Evolutionary conservation across 768 basidiomycete species (phyloP).

Genomic region (Russula earlei): DNA sequence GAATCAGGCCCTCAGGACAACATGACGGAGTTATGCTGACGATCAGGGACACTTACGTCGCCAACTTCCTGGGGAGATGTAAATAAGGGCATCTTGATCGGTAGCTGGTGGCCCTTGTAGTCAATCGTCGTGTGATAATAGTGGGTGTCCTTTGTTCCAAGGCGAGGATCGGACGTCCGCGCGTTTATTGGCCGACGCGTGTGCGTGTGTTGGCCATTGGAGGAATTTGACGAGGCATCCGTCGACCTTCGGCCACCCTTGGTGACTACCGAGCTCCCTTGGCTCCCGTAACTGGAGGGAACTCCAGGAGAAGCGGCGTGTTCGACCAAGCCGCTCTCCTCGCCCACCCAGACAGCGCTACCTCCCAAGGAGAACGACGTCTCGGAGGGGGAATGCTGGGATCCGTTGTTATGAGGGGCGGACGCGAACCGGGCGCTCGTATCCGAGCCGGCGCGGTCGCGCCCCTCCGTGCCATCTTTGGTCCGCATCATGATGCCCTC

Average conservation of each 20-base stretch:
- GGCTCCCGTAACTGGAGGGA: conserved; percentile 33
- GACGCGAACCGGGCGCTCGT: not conserved
- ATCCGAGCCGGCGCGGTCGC: conserved; percentile 12
- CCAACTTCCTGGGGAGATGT: conserved; percentile 94
- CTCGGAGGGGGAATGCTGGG: conserved; percentile 54
- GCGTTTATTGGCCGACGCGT: conserved; percentile 31
- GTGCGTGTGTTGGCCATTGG: conserved; percentile 32
- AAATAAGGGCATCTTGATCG: conserved; percentile 83
- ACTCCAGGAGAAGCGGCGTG: conserved; percentile 24
- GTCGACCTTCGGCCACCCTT: conserved; percentile 54
- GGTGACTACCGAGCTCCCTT: conserved; percentile 36
- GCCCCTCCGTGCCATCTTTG: conserved; percentile 5
- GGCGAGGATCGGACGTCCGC: conserved; percentile 35
- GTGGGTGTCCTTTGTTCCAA: conserved; percentile 75
- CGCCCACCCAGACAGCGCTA: conserved; percentile 78
- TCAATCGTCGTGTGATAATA: conserved; percentile 81
- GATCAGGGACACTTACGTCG: conserved; percentile 53
- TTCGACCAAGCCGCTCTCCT: conserved; percentile 48
- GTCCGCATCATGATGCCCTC: conserved; percentile 46
- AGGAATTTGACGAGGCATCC: conserved; percentile 67
- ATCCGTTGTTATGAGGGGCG: conserved; percentile 23
- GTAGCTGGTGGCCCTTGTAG: conserved; percentile 76
- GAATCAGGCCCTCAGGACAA: not conserved
- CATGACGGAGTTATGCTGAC: not conserved
- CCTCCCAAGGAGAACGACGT: conserved; percentile 70